A percentile compares a stretch with the other conserved stretches of the same genome.
phyloP scores from a whole-genome alignment of 2,329 filamentous ascomycete genomes.

The Trichoderma citrinoviride region DNA sequence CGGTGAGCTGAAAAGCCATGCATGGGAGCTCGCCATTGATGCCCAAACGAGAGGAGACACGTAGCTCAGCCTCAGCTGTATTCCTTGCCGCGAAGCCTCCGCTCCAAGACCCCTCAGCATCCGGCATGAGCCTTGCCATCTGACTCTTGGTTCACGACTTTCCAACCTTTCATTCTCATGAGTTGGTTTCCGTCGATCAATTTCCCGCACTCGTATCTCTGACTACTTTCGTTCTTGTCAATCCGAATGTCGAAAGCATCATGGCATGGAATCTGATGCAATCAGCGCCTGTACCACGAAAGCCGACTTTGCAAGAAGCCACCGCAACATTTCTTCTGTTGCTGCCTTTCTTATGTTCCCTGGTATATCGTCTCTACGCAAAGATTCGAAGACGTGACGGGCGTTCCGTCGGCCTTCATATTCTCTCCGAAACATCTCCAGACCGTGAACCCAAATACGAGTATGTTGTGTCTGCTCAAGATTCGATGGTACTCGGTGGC shows the following conservation, averaged over 20 bases:
- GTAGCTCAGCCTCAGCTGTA: not conserved
- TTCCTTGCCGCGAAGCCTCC: not conserved
- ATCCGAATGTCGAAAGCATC: not conserved
- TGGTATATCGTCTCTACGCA: not conserved
- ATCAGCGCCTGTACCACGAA: not conserved
- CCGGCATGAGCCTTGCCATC: too few relatives aligned
- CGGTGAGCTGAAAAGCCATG: not conserved
- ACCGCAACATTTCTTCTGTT: not conserved
- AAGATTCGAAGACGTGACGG: not conserved
- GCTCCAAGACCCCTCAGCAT: too few relatives aligned
- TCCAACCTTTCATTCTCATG: not conserved
- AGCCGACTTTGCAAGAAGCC: not conserved
- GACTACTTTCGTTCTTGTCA: too few relatives aligned
- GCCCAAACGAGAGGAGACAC: not conserved
- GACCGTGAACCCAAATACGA: not conserved
- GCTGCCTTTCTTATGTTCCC: fast-evolving
- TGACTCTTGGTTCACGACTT: too few relatives aligned
- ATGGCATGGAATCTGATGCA: not conserved
- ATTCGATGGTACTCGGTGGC: not conserved
- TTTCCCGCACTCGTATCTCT: too few relatives aligned
- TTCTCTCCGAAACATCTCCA: not conserved
- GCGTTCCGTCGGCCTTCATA: not conserved
- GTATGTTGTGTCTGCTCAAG: not conserved
- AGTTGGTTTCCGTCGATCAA: too few relatives aligned
- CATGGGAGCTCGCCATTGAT: not conserved